phyloP scores from a whole-genome alignment of 1,139 yeast species.

The Meyerozyma athensensis region DNA sequence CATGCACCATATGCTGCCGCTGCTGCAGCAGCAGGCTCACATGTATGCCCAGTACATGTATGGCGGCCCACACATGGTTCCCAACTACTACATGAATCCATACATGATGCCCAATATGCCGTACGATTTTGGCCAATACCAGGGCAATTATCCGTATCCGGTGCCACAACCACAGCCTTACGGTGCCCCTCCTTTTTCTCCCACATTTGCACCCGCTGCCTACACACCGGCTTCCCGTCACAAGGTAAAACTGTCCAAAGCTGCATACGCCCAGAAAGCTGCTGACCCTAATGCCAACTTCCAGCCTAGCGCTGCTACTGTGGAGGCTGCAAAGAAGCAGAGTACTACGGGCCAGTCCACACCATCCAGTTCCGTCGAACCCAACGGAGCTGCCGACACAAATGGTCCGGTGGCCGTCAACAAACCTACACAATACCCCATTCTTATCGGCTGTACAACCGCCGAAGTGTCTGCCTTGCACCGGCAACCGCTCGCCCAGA shows the following conservation, averaged over 20 bases:
- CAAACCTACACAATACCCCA: slow-evolving; percentile 1
- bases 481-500: neutral
- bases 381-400: no score
- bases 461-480: neutral
- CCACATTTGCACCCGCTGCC: neutral
- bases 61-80: slow-evolving; percentile 1
- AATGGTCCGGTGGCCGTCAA: no score
- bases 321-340: slow-evolving; percentile 1
- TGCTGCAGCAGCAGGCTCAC: slow-evolving; percentile 3
- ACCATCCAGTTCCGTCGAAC: neutral
- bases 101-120: neutral
- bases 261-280: slow-evolving; percentile 2
- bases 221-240: neutral
- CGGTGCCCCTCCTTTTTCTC: slow-evolving; percentile 1
- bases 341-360: slow-evolving; percentile 4
- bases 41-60: slow-evolving; percentile 2
- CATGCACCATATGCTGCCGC: slow-evolving; percentile 10
- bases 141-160: neutral
- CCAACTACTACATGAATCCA: slow-evolving; percentile 3
- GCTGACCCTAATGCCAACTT: slow-evolving; percentile 3
- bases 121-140: neutral
- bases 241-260: slow-evolving; percentile 2
- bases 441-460: neutral
- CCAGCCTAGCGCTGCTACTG: slow-evolving; percentile 2
- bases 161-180: neutral